Evolutionary conservation across 208 protist genomes (phyloP).

Genomic region (Trypanosoma lewisi): DNA sequence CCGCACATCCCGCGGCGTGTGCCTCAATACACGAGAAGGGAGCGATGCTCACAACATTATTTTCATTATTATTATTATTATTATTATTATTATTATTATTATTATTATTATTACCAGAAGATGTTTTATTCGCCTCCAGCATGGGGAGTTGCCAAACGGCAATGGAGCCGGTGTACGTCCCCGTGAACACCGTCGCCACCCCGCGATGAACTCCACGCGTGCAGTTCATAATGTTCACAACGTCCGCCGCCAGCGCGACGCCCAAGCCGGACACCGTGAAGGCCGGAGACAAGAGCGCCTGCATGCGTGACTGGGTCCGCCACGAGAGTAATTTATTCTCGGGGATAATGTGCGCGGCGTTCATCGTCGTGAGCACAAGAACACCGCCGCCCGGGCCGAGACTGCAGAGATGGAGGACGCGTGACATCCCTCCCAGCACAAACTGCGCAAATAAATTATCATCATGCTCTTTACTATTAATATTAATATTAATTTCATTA

Average conservation of each 20-base stretch:
- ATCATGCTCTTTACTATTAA: background rate
- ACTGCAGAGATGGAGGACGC: slow-evolving; percentile 17
- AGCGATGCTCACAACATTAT: background rate
- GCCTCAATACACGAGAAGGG: slow-evolving; percentile 30
- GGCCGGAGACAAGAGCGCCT: background rate
- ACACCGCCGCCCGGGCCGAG: slow-evolving; percentile 4
- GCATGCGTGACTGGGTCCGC: no score
- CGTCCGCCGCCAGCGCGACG: slow-evolving; percentile 48
- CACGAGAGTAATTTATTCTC: background rate
- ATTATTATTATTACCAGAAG: background rate
- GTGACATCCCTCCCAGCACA: background rate
- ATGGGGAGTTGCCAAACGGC: slow-evolving; percentile 34
- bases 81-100: background rate
- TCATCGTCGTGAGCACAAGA: slow-evolving; percentile 13
- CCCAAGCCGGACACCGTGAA: slow-evolving; percentile 24
- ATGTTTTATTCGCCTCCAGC: background rate
- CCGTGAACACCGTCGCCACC: slow-evolving; percentile 43
- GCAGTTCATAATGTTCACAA: no score
- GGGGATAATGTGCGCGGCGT: slow-evolving; percentile 7
- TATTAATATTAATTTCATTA: no score
- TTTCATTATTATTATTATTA: background rate
- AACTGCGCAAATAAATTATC: background rate
- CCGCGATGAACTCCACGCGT: no score
- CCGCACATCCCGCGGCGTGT: slow-evolving; percentile 54
- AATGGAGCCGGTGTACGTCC: slow-evolving; percentile 58